These are phyloP conservation scores for Vigna reflexopilosa DNA, from an alignment of 306 rosid genomes.

Conservation along the genomic window DNA sequence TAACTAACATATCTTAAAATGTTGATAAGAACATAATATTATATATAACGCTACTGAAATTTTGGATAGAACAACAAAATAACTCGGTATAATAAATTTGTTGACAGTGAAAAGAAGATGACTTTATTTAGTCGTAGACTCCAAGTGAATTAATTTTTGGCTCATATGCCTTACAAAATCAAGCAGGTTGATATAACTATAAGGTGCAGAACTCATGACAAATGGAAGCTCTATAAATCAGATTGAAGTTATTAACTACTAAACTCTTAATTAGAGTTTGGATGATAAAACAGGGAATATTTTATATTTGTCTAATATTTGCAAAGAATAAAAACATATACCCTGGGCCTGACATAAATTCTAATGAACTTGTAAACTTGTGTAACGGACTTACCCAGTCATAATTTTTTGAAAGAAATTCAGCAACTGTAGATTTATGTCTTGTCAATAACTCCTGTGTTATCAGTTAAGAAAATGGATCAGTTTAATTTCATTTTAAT, in stretches of 20 bases:
- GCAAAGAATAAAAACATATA: too few species aligned
- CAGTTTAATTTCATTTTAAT: conserved; percentile 1
- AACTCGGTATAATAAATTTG: neutral
- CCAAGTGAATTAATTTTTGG: neutral
- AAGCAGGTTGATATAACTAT: neutral
- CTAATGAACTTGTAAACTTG: neutral
- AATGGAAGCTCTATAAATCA: neutral
- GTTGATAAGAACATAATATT: neutral
- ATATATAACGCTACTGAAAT: neutral
- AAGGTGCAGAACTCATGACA: neutral
- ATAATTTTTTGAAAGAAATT: conserved; percentile 74
- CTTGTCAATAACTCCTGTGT: conserved; percentile 87
- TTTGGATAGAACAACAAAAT: neutral
- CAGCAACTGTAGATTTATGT: conserved; percentile 88
- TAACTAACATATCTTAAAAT: conserved; percentile 7
- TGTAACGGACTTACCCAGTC: conserved; percentile 65
- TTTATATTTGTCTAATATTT: too few species aligned
- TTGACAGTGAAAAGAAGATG: neutral
- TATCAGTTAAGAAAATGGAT: conserved; percentile 17
- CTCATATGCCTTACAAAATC: too few species aligned
- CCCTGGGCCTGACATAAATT: too few species aligned
- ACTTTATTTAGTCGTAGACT: neutral
- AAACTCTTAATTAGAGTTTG: neutral
- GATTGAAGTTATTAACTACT: neutral
- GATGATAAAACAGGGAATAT: neutral